Percentiles rank a stretch among this genome's conserved stretches.
phyloP scores from a whole-genome alignment of 768 basidiomycete species.

The Crucibulum laeve region DNA sequence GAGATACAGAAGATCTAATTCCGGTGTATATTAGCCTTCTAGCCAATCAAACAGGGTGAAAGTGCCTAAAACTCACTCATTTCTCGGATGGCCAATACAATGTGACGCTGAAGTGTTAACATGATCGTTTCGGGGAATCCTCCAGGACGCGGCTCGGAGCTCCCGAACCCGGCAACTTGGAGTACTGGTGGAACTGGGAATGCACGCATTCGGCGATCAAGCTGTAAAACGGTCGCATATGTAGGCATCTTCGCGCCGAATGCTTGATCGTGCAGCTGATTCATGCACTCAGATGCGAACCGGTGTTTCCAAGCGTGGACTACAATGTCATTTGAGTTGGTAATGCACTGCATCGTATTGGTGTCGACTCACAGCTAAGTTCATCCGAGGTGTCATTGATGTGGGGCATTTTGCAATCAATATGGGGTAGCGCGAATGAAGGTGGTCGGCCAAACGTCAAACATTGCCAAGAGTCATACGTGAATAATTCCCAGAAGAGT shows the following conservation, averaged over 20 bases:
- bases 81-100: slow-evolving; percentile 65
- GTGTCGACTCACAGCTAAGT: slow-evolving; percentile 47
- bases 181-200: slow-evolving; percentile 64
- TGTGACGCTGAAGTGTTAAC: slow-evolving; percentile 61
- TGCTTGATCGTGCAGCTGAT: slow-evolving; percentile 64
- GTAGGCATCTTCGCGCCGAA: slow-evolving; percentile 68
- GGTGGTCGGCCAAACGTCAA: slow-evolving; percentile 69
- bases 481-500: slow-evolving; percentile 65
- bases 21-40: not conserved
- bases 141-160: slow-evolving; percentile 39
- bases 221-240: slow-evolving; percentile 61
- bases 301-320: slow-evolving; percentile 70
- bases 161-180: slow-evolving; percentile 67
- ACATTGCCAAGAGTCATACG: slow-evolving; percentile 54
- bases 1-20: slow-evolving; percentile 60
- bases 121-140: slow-evolving; percentile 45
- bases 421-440: slow-evolving; percentile 61
- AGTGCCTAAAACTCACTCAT: slow-evolving; percentile 47
- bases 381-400: slow-evolving; percentile 46
- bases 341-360: not conserved
- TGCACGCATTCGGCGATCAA: slow-evolving; percentile 62
- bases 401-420: slow-evolving; percentile 63
- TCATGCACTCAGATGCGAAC: slow-evolving; percentile 66
- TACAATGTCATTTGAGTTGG: slow-evolving; percentile 14
- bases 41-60: not conserved